Percentiles rank a stretch among this genome's conserved stretches.
Evolutionary conservation across 768 basidiomycete genomes (phyloP).

Genomic region (Lentinula edodes): DNA sequence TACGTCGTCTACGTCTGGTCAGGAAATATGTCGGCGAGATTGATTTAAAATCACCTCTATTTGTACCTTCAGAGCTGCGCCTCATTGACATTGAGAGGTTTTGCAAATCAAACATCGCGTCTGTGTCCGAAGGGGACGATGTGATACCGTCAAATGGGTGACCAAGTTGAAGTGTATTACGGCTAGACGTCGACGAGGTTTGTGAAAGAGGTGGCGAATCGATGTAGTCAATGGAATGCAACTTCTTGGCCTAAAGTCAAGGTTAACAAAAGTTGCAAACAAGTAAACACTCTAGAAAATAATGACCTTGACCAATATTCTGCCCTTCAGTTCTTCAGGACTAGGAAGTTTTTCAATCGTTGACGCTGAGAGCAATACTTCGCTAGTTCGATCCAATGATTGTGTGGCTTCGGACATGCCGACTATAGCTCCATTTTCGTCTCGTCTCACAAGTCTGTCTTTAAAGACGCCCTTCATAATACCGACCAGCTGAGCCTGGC

Average conservation of each 20-base stretch:
- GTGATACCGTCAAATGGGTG: not conserved
- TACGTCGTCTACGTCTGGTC: conserved; percentile 34
- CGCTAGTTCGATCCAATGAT: not conserved
- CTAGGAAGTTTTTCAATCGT: conserved; percentile 57
- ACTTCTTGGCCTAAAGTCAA: conserved; percentile 61
- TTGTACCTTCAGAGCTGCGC: conserved; percentile 9
- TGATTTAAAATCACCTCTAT: conserved; percentile 11
- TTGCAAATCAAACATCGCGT: conserved; percentile 10
- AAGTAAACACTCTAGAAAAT: conserved; percentile 2
- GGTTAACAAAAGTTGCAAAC: not conserved
- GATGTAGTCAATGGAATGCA: conserved; percentile 37
- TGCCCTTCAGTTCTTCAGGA: conserved; percentile 78
- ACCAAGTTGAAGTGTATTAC: not conserved
- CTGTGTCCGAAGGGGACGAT: conserved; percentile 34
- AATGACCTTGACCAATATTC: conserved; percentile 76
- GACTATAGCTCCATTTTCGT: conserved; percentile 28
- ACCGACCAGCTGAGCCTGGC: conserved; percentile 73
- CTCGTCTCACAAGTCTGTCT: conserved; percentile 32
- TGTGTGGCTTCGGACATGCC: not conserved
- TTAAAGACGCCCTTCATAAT: conserved; percentile 61
- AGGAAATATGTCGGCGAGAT: not conserved
- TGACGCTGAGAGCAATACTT: conserved; percentile 14
- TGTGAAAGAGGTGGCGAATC: not conserved
- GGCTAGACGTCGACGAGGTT: not conserved
- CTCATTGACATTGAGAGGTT: conserved; percentile 13